A percentile compares a stretch with the other conserved stretches of the same genome.
These are phyloP conservation scores for Phytophthora pluvialis DNA, from an alignment of 352 stramenopile species.

Conservation along the genomic window DNA sequence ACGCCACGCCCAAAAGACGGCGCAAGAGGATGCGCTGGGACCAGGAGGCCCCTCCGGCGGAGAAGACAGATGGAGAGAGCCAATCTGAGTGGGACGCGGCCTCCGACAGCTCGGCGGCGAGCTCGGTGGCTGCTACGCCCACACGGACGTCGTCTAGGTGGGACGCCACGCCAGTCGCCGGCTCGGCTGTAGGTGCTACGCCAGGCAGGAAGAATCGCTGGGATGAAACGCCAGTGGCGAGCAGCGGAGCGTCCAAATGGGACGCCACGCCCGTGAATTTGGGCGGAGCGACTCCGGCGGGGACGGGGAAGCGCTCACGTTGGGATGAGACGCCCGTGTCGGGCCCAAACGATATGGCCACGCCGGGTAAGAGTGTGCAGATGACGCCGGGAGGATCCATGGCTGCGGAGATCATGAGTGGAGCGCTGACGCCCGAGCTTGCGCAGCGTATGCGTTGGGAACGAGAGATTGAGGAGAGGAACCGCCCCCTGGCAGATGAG, in stretches of 20 bases:
- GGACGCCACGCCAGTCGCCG: conserved; percentile 69
- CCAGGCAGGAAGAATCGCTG: conserved; percentile 81
- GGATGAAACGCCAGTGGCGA: conserved; percentile 79
- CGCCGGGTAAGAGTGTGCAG: conserved; percentile 54
- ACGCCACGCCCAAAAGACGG: conserved; percentile 64
- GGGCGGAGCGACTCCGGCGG: conserved; percentile 58
- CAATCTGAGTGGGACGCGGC: conserved; percentile 81
- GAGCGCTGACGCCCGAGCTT: conserved; percentile 89
- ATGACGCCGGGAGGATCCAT: conserved; percentile 79
- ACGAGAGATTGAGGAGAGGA: conserved; percentile 97
- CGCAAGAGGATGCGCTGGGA: conserved; percentile 90
- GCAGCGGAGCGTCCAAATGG: conserved; percentile 83
- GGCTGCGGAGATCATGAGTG: conserved; percentile 62
- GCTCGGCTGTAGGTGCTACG: conserved; percentile 37
- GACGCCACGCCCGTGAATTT: conserved; percentile 91
- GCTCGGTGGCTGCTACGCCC: conserved; percentile 50
- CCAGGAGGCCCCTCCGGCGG: conserved; percentile 52
- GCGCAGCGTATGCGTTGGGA: conserved; percentile 95
- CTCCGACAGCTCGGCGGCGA: conserved; percentile 48
- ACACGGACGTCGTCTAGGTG: conserved; percentile 70
- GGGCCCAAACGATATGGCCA: conserved; percentile 49
- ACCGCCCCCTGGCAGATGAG: conserved; percentile 95
- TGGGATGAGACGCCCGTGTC: conserved; percentile 97
- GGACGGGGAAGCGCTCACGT: conserved; percentile 88
- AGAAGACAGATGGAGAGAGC: conserved; percentile 69